phyloP scores from a whole-genome alignment of 495 filamentous ascomycete genomes.

The Penicillium tannophilum region DNA sequence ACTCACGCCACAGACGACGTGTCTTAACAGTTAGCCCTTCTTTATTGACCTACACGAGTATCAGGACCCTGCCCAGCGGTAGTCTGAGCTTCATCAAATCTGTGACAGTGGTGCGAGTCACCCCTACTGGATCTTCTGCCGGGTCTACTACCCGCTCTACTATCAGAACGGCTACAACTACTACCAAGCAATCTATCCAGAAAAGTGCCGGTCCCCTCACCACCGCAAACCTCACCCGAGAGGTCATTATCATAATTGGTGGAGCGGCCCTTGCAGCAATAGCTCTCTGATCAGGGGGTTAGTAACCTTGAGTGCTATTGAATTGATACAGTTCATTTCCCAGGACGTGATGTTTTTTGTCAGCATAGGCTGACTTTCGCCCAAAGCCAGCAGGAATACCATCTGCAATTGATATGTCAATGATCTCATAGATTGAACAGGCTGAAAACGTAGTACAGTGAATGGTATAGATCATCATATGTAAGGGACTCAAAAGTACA shows the following conservation, averaged over 20 bases:
- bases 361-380: too few relatives aligned
- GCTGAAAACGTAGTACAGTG: not conserved
- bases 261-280: constrained; percentile 45
- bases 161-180: not conserved
- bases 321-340: not conserved
- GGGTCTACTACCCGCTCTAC: not conserved
- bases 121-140: not conserved
- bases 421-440: too few relatives aligned
- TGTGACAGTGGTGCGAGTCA: not conserved
- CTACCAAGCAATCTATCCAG: not conserved
- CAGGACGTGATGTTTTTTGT: not conserved
- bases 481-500: not conserved
- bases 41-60: too few relatives aligned
- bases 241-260: constrained; percentile 47
- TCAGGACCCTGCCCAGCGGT: too few relatives aligned
- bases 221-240: constrained; percentile 33
- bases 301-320: not conserved
- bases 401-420: too few relatives aligned
- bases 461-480: not conserved
- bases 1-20: too few relatives aligned
- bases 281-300: constrained; percentile 30
- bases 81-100: too few relatives aligned
- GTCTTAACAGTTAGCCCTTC: too few relatives aligned
- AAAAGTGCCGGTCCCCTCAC: constrained; percentile 32
- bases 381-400: too few relatives aligned